Evolutionary conservation across 768 basidiomycete species (phyloP).

Genomic region (Podaxis carcinomalis): DNA sequence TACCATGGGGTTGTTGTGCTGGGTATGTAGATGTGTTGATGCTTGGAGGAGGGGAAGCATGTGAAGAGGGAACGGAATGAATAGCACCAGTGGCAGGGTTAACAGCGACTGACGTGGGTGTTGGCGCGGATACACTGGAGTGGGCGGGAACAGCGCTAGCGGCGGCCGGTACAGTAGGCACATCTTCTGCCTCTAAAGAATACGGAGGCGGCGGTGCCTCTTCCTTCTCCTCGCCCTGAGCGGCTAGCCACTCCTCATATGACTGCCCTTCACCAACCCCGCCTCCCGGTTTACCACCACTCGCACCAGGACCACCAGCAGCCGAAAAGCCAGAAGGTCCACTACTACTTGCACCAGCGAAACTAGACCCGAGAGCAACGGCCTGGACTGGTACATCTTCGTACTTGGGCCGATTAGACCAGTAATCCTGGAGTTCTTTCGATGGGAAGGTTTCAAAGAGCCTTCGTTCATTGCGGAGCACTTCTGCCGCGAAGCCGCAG

Average conservation of each 20-base stretch:
- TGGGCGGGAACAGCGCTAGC: background rate
- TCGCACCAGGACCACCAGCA: constrained; percentile 15
- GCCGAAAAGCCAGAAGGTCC: constrained; percentile 11
- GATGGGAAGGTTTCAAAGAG: constrained; percentile 61
- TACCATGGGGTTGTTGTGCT: background rate
- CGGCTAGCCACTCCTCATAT: constrained; percentile 46
- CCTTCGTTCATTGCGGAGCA: constrained; percentile 57
- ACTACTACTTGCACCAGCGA: constrained; percentile 4
- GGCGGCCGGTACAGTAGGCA: constrained; percentile 7
- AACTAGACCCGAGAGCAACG: constrained; percentile 28
- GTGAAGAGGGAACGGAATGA: background rate
- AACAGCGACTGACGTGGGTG: no score
- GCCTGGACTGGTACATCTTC: constrained; percentile 35
- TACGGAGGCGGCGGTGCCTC: constrained; percentile 71
- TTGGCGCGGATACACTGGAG: constrained; percentile 6
- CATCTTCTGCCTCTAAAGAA: constrained; percentile 44
- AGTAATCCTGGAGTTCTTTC: constrained; percentile 75
- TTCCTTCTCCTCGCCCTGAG: constrained; percentile 39
- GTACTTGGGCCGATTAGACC: constrained; percentile 57
- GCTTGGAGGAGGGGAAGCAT: constrained; percentile 4
- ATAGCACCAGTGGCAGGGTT: background rate
- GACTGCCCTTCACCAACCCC: constrained; percentile 21
- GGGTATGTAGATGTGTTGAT: background rate
- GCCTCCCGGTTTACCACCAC: background rate
- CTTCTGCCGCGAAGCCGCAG: constrained; percentile 67